Base-by-base conservation (phyloP, 805 yeast genomes). In the Candida berthetii region DNA sequence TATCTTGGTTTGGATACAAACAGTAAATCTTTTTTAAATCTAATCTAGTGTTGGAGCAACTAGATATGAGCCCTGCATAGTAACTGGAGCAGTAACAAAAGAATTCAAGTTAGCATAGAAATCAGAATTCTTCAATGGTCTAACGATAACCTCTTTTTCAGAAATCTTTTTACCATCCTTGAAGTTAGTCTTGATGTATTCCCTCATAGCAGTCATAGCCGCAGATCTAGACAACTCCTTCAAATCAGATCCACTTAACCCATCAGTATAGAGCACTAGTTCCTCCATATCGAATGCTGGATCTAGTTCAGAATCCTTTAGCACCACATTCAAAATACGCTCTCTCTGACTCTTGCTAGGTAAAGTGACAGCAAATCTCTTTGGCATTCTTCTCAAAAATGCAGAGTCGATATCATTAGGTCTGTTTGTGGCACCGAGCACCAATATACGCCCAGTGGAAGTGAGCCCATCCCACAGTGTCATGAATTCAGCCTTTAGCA, bases 401-500 rank as follows among this genome's bases (percentile, higher is more conserved):
- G 99, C 99, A 46, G 77, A 74, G 57, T 91, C 99, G 36, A 91
- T 91, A 59, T 91, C 99, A 45, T 76, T 75, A 34, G 93, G 89
- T 48, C 99, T 71, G 60, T 91, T 91, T 1, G 99, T 91, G 9
- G 98, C 98, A 3, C 98, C 99, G 53, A 91, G 74, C 2, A 91
- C 88, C 67, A 91, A 66, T 4, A 93, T 76, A 37, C 96, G 71
- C 2, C 96, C 95, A 44, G 81, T 77, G 9, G 85, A 74, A 7
- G 76, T 64, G 27, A 91, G 68, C 0, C 99, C 99, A 61, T 91
- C 99, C 98, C 98, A 91, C 39, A 91, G 66, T 0, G 96, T 88
- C 97, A 91, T 91, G 56, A 91, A 93, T 62, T 91, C 98, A 1
- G 98, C 96, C 63, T 91, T 91, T 47, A 91, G 69, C 75, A 84